Evolutionary conservation across 768 basidiomycete genomes (phyloP), one percentile per base, ranked within the genome.

Genomic region (Lactarius quietus): DNA sequence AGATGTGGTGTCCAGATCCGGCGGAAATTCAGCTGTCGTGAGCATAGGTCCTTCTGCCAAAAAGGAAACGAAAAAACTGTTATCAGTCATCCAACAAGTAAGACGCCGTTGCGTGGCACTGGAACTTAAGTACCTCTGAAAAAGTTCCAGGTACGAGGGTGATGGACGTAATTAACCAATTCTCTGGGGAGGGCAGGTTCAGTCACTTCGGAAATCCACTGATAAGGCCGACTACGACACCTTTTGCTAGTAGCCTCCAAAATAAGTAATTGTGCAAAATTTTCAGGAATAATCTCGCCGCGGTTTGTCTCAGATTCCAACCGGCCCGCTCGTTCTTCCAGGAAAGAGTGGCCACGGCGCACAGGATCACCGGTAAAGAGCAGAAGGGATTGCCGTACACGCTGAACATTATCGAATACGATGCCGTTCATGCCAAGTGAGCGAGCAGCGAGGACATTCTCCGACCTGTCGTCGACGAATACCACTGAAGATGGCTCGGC

Each of bases 381-480:
- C 5, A 80, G 77, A 26, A 86, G 78, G 0, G 77, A 72, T 9
- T 81, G 81, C 33, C 76, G 75, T 45, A 84, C 83, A 31, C 73
- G 72, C 0, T 71, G 73, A 10, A 73, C 70, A 33, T 78, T 71
- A 57, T 84, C 80, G 53, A 83, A 84, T 29, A 85, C 75, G 66
- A 86, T 79, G 4, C 85, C 85, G 45, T 80, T 76, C 55, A 86
- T 75, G 10, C 86, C 86, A 10, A 86, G 74, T 0, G 84, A 85
- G 5, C 82, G 80, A 10, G 85, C 85, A 2, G 83, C 78, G 9
- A 85, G 69, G 5, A 87, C 82, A 63, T 86, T 86, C 68, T 86
- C 86, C 14, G 78, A 75, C 63, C 84, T 83, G 74, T 86, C 85
- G 59, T 87, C 86, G 12, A 87, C 80, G 68, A 86, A 86, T 35